Base-by-base conservation (phyloP, 1,284 basidiomycete genomes). In the Peniophora sp. region DNA sequence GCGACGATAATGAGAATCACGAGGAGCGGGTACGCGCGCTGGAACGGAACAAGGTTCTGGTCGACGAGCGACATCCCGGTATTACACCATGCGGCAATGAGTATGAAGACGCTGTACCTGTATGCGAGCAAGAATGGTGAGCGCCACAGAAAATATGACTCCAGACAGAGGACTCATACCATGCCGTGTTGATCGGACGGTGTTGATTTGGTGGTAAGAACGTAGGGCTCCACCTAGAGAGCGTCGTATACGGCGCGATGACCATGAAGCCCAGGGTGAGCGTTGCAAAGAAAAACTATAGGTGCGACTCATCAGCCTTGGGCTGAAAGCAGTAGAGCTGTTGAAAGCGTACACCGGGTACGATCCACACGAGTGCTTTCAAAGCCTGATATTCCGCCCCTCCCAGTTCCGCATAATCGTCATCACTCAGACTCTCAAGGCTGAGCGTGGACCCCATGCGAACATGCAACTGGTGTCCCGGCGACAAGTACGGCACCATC, bases 351-450 rank as follows among this genome's bases (percentile, higher is more conserved):
- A 69, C 67, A 27, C 59, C 32, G 1, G 66, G 63, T 2, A 66
- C 60, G 23, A 67, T 61, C 66, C 86, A 92, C n/a, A 92, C 69
- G 44, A 96, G 66, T 14, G 86, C 77, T 51, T 85, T 85, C 53
- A 97, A 69, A 6, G 87, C 92, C 12, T 93, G 79, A 62, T 93
- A 98, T 67, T 99, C 96, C 17, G 97, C 88, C 3, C 95, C 94
- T 1, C 94, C 94, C 2, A 98, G 73, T 67, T 97, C 94, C 56
- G 96, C 89, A 58, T 91, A 72, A 63, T 98, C 89, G 45, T 93
- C 89, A 35, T 80, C 76, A 0, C 87, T 91, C 47, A 97, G 69
- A 45, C 19, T 79, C 71, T 50, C 85, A 80, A 63, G 97, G 97
- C 23, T 78, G 73, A n/a, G 92, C 95, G 65, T 98, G 97, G 46